Evolutionary conservation across 345 rosid species (phyloP), one percentile per base, ranked within the genome.

Genomic region (Citropsis articulata): DNA sequence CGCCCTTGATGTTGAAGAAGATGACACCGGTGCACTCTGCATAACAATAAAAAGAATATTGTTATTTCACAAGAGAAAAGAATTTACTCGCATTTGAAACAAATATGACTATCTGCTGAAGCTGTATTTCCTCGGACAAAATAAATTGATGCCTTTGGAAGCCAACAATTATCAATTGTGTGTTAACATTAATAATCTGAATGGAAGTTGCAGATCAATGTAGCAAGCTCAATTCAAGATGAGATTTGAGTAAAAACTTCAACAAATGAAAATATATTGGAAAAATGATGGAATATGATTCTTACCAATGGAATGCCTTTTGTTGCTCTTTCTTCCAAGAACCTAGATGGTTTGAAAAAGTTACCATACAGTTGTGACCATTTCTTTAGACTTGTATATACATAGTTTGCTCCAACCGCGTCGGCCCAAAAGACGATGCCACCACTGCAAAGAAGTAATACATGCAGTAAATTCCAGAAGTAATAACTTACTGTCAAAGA

Each of bases 361-460:
- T 79, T 59, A 7, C 99, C 98, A 64, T 94, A 91, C 36, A 80
- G 61, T 81, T 86, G 84, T 0, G 94, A 90, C 91, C 97, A 91
- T 75, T 75, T 91, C 85, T 89, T 92, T 57, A 96, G 91, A 77
- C 89, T 89, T 67, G 80, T 66, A 81, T 87, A 92, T 30, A 94
- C 66, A 80, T 89, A 90, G 66, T 85, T 84, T 0, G 95, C 79
- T 53, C 99, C 97, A 9, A 91, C 91, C 0, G 72, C 28, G 78
- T 96, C 98, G 2, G 93, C 99, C 98, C 99, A 94, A 69, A 94
- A 96, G n/a, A 96, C 79, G 35, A 96, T 70, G 72, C 98, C 98
- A 8, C 99, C 98, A 13, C 99, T 96, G 90, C 74, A 80, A 33
- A 71, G 21, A 77, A 77, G 42, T 70, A 55, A 60, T 9, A 48